A percentile compares a stretch with the other conserved stretches of the same genome.
Evolutionary conservation across 1,139 yeast species (phyloP).

Genomic region (Geotrichum bryndzae): DNA sequence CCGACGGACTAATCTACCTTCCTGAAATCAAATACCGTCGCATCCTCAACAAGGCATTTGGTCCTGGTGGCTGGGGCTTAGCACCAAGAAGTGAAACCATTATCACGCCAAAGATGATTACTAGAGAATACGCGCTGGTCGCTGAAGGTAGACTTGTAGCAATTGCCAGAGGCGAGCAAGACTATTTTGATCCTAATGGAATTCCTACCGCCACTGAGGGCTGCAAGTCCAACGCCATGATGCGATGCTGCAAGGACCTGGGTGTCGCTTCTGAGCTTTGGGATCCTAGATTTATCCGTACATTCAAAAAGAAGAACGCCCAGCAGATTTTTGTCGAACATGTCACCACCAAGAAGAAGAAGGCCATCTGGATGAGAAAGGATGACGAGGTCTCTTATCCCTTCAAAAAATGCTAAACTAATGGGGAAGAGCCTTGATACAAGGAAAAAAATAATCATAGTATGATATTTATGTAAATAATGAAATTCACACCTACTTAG

Average conservation of each 20-base stretch:
- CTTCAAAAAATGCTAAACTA: constrained; percentile 42
- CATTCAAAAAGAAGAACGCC: constrained; percentile 69
- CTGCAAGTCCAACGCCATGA: constrained; percentile 90
- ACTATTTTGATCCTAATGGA: constrained; percentile 79
- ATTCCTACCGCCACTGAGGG: constrained; percentile 97
- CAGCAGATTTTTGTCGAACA: constrained; percentile 86
- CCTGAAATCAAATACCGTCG: constrained; percentile 95
- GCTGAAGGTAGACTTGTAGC: constrained; percentile 86
- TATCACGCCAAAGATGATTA: constrained; percentile 57
- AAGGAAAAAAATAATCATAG: not conserved
- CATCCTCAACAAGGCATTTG: constrained; percentile 81
- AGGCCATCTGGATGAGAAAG: constrained; percentile 82
- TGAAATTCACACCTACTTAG: not conserved
- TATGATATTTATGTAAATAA: not conserved
- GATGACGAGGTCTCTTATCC: constrained; percentile 68
- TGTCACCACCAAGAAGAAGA: constrained; percentile 71
- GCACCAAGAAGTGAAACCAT: constrained; percentile 87
- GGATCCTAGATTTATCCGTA: constrained; percentile 88
- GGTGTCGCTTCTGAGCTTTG: constrained; percentile 95
- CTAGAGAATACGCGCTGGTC: constrained; percentile 83
- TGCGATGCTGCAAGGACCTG: constrained; percentile 96
- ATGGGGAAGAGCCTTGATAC: not conserved
- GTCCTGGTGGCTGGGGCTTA: constrained; percentile 98
- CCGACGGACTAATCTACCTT: constrained; percentile 84
- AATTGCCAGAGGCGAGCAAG: constrained; percentile 94